phyloP scores from a whole-genome alignment of 2,329 filamentous ascomycete genomes.

The Aspergillus fumigatus region DNA sequence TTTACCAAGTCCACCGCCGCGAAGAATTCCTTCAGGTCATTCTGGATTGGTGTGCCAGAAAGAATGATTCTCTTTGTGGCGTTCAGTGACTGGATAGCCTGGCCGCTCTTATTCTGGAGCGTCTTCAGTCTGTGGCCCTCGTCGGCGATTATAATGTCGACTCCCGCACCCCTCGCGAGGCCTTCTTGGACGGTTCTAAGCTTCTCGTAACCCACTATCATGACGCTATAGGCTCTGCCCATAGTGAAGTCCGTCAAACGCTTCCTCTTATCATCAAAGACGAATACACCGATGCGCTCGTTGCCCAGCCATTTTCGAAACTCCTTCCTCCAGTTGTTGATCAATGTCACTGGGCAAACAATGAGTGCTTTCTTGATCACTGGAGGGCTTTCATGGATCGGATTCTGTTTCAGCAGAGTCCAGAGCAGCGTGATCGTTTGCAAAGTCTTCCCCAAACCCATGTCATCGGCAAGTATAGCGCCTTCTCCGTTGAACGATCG shows the following conservation, averaged over 20 bases:
- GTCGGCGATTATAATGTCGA: conserved; percentile 68
- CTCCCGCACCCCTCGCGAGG: conserved; percentile 56
- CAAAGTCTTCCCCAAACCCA: conserved; percentile 70
- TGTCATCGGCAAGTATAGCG: conserved; percentile 69
- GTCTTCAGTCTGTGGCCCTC: conserved; percentile 66
- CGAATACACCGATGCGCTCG: conserved; percentile 64
- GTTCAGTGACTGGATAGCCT: conserved; percentile 60
- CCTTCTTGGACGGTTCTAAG: conserved; percentile 62
- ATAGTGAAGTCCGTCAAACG: conserved; percentile 64
- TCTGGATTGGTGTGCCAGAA: conserved; percentile 65
- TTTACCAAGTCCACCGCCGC: conserved; percentile 67
- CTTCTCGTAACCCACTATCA: conserved; percentile 72
- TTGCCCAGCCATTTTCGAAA: conserved; percentile 70
- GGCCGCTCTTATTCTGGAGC: conserved; percentile 63
- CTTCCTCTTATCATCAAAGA: conserved; percentile 57
- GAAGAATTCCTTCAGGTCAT: conserved; percentile 64
- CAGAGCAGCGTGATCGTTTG: conserved; percentile 68
- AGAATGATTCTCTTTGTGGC: conserved; percentile 59
- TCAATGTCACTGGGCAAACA: conserved; percentile 67
- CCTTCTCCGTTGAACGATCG: conserved; percentile 61
- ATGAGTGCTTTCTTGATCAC: conserved; percentile 68
- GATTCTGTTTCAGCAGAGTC: conserved; percentile 69
- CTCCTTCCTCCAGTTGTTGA: conserved; percentile 69
- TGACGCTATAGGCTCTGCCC: conserved; percentile 63
- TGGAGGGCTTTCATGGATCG: conserved; percentile 54